phyloP scores from a whole-genome alignment of 2,329 filamentous ascomycete species.

The Cladorrhinum sp. region DNA sequence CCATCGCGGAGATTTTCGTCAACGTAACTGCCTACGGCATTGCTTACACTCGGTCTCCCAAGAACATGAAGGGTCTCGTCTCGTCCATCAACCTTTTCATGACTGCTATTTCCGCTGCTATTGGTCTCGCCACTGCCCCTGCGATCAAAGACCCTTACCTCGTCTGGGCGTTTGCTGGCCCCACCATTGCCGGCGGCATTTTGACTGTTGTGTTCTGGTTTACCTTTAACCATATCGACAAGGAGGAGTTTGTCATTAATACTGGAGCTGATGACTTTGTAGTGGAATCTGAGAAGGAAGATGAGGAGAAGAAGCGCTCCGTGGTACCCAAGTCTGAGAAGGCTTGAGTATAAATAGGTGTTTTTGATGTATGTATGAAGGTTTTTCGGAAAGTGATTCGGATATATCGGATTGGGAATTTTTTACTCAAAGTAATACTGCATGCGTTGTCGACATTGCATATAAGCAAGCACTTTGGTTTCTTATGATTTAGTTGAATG shows the following conservation, averaged over 20 bases:
- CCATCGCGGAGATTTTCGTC: conserved; percentile 50
- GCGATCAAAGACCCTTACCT: conserved; percentile 47
- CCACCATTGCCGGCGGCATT: conserved; percentile 43
- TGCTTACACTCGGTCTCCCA: conserved; percentile 47
- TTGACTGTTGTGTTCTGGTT: conserved; percentile 44
- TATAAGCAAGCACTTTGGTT: no score
- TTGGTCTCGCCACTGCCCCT: conserved; percentile 43
- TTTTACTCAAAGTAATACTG: no score
- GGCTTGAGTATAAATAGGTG: neutral
- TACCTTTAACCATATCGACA: conserved; percentile 43
- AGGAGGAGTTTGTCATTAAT: conserved; percentile 43
- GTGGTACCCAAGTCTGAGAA: neutral
- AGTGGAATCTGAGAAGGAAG: neutral
- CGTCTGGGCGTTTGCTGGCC: conserved; percentile 47
- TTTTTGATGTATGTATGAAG: no score
- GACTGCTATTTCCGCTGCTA: conserved; percentile 42
- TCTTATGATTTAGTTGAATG: no score
- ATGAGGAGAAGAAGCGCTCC: neutral
- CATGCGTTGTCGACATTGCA: no score
- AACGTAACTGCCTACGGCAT: conserved; percentile 50
- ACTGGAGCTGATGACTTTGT: conserved; percentile 22
- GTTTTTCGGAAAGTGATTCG: no score
- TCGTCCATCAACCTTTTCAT: conserved; percentile 47
- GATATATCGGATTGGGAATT: neutral
- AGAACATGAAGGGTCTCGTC: conserved; percentile 50